Base-by-base conservation (phyloP, 305 asterid species). In the Fraxinus dipetala region DNA sequence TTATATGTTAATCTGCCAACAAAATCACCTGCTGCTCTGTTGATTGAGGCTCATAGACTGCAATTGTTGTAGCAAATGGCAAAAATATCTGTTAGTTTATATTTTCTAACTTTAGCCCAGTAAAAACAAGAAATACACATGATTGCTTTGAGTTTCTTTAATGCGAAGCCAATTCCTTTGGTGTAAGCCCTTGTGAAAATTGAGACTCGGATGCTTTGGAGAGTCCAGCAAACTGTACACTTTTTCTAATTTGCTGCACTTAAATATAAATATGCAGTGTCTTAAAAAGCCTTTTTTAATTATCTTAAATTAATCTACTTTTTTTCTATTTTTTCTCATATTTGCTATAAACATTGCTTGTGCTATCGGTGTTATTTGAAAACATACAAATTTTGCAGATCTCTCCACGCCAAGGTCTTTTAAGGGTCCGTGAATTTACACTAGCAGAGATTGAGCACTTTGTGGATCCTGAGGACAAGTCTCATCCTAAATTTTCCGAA, bases 321-420 rank as follows among this genome's bases (percentile, higher is more conserved):
- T 43, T 43, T 1, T 16, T 1, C 2, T 11, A 20, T 5, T 3
- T 75, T 24, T 48, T 14, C 32, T 74, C 78, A 32, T 75, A 77
- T 54, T n/a, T 24, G 28, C 35, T 59, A 70, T 36, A 31, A 81
- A 65, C 35, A 18, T 69, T 28, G 56, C 63, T n/a, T 2, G 65
- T 59, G 61, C 45, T 13, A 31, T 77, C 6, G 1, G 14, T 70
- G 20, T 32, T 18, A 6, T 16, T 31, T 70, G 32, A 70, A 30
- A 31, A 13, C 45, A 26, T 61, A 22, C 5, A 70, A 59, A 65
- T 32, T 75, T 80, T 90, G 84, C 92, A 95, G 98, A 95, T 95
- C 40, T 95, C 98, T 83, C 98, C 99, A n/a, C 91, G 98, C 7
- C 98, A 95, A 91, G 97, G 97, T 85, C 98, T 93, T 76, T 73